These are phyloP conservation scores for Nematodospora anomalae DNA, from an alignment of 1,139 yeast genomes.

Conservation along the genomic window DNA sequence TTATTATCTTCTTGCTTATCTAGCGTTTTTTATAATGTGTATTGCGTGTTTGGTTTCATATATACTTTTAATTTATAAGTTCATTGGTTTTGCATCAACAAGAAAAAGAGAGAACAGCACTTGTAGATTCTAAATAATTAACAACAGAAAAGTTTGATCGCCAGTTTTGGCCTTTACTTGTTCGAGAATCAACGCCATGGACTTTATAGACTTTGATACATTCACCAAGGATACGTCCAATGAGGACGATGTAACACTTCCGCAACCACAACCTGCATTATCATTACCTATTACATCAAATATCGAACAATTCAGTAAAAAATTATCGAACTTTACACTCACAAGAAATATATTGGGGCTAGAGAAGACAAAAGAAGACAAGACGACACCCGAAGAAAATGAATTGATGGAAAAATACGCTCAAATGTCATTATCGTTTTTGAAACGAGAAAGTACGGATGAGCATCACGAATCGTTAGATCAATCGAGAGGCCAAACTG, in stretches of 20 bases:
- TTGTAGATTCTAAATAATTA: background rate
- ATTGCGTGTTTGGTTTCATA: background rate
- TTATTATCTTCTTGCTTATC: background rate
- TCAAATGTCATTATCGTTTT: conserved; percentile 25
- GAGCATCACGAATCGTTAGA: conserved; percentile 5
- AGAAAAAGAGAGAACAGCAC: background rate
- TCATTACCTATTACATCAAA: conserved; percentile 44
- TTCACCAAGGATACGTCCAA: conserved; percentile 20
- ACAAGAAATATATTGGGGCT: conserved; percentile 30
- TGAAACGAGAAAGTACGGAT: conserved; percentile 16
- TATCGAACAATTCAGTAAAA: conserved; percentile 38
- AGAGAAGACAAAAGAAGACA: conserved; percentile 13
- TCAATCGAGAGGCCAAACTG: conserved; percentile 2
- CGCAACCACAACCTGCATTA: conserved; percentile 49
- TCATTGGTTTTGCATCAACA: background rate
- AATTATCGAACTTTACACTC: conserved; percentile 34
- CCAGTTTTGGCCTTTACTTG: background rate
- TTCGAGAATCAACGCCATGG: conserved; percentile 30
- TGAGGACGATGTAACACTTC: conserved; percentile 25
- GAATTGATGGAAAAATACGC: conserved; percentile 43
- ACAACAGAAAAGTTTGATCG: background rate
- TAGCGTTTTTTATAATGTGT: background rate
- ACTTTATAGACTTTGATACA: conserved; percentile 45
- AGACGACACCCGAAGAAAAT: conserved; percentile 13
- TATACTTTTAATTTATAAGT: no score